phyloP scores from a whole-genome alignment of 768 basidiomycete genomes.

The Russula dissimulans region DNA sequence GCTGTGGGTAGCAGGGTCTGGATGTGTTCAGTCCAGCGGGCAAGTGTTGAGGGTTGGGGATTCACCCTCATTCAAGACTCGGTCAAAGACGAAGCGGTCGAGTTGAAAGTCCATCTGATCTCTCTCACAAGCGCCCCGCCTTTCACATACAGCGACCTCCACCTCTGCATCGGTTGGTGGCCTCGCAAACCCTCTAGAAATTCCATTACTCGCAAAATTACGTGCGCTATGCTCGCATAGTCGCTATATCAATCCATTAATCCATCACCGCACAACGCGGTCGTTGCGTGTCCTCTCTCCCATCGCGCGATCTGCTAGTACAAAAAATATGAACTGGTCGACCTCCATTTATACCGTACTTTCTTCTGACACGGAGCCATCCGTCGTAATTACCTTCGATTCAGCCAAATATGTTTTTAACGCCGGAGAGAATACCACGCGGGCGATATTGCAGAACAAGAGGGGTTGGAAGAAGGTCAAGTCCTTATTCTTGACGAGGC shows the following conservation, averaged over 20 bases:
- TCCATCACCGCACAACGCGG: background rate
- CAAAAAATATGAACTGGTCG: slow-evolving; percentile 46
- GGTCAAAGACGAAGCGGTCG: slow-evolving; percentile 8
- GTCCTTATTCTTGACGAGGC: slow-evolving; percentile 64
- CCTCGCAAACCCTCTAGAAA: slow-evolving; percentile 2
- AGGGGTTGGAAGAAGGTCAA: slow-evolving; percentile 57
- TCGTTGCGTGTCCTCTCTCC: background rate
- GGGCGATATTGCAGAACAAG: slow-evolving; percentile 61
- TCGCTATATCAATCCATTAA: slow-evolving; percentile 11
- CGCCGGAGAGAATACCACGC: slow-evolving; percentile 69
- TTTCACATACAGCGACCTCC: background rate
- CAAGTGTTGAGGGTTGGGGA: slow-evolving; percentile 19
- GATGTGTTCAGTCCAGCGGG: background rate
- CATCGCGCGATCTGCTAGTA: background rate
- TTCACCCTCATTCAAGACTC: slow-evolving; percentile 17
- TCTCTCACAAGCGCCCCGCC: too few species aligned
- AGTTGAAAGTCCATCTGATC: slow-evolving; percentile 9
- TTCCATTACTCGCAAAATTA: slow-evolving; percentile 10
- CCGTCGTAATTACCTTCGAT: slow-evolving; percentile 67
- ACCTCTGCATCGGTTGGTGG: background rate
- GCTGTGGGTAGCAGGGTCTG: slow-evolving; percentile 12
- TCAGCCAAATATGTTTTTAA: slow-evolving; percentile 83
- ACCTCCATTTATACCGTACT: slow-evolving; percentile 47
- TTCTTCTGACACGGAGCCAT: slow-evolving; percentile 74
- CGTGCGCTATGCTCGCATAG: slow-evolving; percentile 21